phyloP scores from a whole-genome alignment of 2,329 filamentous ascomycete genomes.

The Beauveria sp. region DNA sequence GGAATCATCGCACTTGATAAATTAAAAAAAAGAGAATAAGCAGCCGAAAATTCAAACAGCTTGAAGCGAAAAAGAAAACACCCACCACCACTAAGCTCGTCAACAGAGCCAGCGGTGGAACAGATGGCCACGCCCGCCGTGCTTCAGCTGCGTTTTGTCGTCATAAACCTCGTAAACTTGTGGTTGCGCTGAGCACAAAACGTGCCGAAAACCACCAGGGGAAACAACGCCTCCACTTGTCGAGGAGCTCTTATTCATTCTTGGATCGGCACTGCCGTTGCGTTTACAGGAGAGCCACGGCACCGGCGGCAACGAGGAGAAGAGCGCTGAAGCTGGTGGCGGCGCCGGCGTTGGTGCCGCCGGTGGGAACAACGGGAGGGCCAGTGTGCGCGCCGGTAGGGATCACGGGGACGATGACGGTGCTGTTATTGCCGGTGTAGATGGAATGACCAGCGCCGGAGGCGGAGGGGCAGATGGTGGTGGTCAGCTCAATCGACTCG shows the following conservation, averaged over 20 bases:
- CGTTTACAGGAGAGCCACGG: constrained; percentile 28
- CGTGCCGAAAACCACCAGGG: constrained; percentile 9
- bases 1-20: constrained; percentile 11
- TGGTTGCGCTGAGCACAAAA: constrained; percentile 21
- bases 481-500: constrained; percentile 18
- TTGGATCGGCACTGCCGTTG: not conserved
- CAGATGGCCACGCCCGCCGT: constrained; percentile 1
- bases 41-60: not conserved
- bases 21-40: not conserved
- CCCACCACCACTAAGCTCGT: not conserved
- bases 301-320: constrained; percentile 27
- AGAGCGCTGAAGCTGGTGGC: constrained; percentile 28
- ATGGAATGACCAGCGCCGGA: constrained; percentile 21
- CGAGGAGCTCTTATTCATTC: constrained; percentile 15
- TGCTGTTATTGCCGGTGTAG: constrained; percentile 26
- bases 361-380: constrained; percentile 17
- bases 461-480: constrained; percentile 17
- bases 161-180: constrained; percentile 27
- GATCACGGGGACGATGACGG: constrained; percentile 19
- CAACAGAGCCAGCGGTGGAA: not conserved
- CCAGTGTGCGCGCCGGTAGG: constrained; percentile 14
- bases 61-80: not conserved
- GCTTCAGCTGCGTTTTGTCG: not conserved
- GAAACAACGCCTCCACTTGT: constrained; percentile 18
- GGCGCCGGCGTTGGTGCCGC: constrained; percentile 21